These are phyloP conservation scores for Claviceps sp. DNA, from an alignment of 2,329 filamentous ascomycete species.

Conservation along the genomic window DNA sequence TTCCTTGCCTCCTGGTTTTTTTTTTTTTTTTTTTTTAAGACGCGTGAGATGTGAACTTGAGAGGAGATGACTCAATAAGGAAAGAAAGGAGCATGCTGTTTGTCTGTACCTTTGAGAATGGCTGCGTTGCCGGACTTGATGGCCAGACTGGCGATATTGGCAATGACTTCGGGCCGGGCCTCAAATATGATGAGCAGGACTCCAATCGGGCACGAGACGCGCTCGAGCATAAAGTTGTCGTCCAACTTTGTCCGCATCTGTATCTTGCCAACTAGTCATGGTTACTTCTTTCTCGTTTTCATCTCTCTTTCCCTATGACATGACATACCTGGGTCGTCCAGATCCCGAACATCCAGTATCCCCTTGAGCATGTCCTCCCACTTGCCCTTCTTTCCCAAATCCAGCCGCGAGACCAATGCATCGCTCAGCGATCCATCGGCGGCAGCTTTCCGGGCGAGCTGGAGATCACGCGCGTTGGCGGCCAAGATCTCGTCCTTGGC, in stretches of 20 bases:
- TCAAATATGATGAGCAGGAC: conserved; percentile 98
- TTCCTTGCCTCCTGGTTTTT: conserved; percentile 90
- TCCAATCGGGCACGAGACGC: conserved; percentile 87
- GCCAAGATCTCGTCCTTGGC: conserved; percentile 65
- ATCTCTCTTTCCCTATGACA: too few relatives aligned
- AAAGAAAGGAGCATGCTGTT: background rate
- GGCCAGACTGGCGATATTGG: conserved; percentile 89
- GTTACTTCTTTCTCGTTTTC: too few relatives aligned
- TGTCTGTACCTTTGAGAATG: conserved; percentile 64
- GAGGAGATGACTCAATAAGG: background rate
- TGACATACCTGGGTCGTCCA: conserved; percentile 70
- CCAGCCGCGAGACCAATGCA: conserved; percentile 76
- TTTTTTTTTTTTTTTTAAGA: too few relatives aligned
- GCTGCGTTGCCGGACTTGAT: conserved; percentile 96
- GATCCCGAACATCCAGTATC: conserved; percentile 71
- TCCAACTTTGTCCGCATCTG: conserved; percentile 77
- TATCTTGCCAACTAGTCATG: conserved; percentile 57
- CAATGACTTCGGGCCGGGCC: conserved; percentile 92
- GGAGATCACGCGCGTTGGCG: conserved; percentile 76
- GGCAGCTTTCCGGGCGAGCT: conserved; percentile 58
- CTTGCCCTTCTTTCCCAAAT: conserved; percentile 76
- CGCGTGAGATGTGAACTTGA: background rate
- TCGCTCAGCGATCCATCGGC: conserved; percentile 62
- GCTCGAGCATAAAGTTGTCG: conserved; percentile 71
- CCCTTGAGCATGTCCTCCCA: conserved; percentile 97